A percentile compares a stretch with the other conserved stretches of the same genome.
Conservation (phyloP, 2,329 filamentous ascomycete species). For the Sporothrix euskadiensis region DNA sequence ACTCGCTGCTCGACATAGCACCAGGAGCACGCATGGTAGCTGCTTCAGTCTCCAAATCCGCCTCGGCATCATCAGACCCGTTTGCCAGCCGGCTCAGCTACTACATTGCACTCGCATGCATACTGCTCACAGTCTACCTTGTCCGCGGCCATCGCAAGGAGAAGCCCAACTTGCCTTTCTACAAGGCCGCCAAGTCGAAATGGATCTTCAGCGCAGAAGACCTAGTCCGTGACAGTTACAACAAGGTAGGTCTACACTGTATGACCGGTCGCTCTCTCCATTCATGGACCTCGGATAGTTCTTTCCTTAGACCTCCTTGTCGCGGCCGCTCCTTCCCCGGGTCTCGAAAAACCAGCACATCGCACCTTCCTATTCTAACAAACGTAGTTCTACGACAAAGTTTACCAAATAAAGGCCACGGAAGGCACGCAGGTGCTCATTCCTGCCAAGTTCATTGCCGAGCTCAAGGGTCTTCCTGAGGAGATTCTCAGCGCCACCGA, state of each 20-base stretch:
- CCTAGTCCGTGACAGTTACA: slow-evolving; percentile 52
- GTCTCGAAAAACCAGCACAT: neutral
- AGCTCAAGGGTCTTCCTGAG: slow-evolving; percentile 52
- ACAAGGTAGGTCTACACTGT: slow-evolving; percentile 41
- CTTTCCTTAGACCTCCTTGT: neutral
- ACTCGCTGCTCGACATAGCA: slow-evolving; percentile 35
- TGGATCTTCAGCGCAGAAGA: slow-evolving; percentile 55
- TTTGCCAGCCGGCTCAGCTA: slow-evolving; percentile 42
- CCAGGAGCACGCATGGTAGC: slow-evolving; percentile 36
- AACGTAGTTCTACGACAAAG: slow-evolving; percentile 49
- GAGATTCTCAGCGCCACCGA: slow-evolving; percentile 51
- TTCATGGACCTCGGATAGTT: neutral
- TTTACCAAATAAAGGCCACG: slow-evolving; percentile 54
- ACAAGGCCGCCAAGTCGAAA: slow-evolving; percentile 50
- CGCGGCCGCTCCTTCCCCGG: too few relatives aligned
- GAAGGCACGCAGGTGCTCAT: slow-evolving; percentile 53
- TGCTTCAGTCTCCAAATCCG: slow-evolving; percentile 28
- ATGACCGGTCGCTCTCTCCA: neutral
- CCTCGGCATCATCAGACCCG: slow-evolving; percentile 20
- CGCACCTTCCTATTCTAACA: neutral
- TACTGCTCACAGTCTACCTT: slow-evolving; percentile 45
- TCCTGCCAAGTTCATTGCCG: slow-evolving; percentile 47
- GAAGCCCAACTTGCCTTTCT: slow-evolving; percentile 45
- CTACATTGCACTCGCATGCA: slow-evolving; percentile 44
- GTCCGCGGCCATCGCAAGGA: slow-evolving; percentile 41